Conservation (phyloP, 2,329 filamentous ascomycete species). For the Lachnellula occidentalis region DNA sequence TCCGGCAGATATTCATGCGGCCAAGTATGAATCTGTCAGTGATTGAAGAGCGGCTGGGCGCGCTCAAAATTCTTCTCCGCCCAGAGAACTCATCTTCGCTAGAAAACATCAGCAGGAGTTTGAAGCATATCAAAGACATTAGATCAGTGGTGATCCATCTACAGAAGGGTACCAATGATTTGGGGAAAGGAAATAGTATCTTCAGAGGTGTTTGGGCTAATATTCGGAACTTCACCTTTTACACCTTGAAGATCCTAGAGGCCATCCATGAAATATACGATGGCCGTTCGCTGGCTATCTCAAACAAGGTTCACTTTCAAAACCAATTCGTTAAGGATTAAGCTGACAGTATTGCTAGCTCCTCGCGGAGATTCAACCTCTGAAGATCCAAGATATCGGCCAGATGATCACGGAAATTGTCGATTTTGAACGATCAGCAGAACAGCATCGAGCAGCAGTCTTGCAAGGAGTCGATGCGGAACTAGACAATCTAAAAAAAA, state of each 20-base stretch:
- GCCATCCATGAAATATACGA: slow-evolving; percentile 52
- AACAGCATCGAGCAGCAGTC: slow-evolving; percentile 67
- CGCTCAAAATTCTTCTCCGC: slow-evolving; percentile 60
- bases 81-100: slow-evolving; percentile 59
- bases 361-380: slow-evolving; percentile 52
- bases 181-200: slow-evolving; percentile 38
- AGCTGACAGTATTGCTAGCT: slow-evolving; percentile 38
- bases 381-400: slow-evolving; percentile 59
- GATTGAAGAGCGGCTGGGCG: slow-evolving; percentile 67
- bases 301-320: slow-evolving; percentile 42
- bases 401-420: slow-evolving; percentile 67
- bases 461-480: slow-evolving; percentile 63
- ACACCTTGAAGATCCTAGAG: slow-evolving; percentile 65
- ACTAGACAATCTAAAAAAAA: slow-evolving; percentile 72
- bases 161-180: slow-evolving; percentile 67
- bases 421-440: slow-evolving; percentile 69
- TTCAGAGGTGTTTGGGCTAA: slow-evolving; percentile 67
- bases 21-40: slow-evolving; percentile 64
- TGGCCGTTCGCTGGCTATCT: slow-evolving; percentile 46
- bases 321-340: neutral
- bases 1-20: slow-evolving; percentile 77
- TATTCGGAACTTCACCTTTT: slow-evolving; percentile 65
- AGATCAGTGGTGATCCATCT: slow-evolving; percentile 62
- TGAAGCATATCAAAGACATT: slow-evolving; percentile 74
- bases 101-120: slow-evolving; percentile 49